A percentile compares a stretch with the other conserved stretches of the same genome.
Evolutionary conservation across 2,329 filamentous ascomycete species (phyloP).

Genomic region (Didymella segeticola): DNA sequence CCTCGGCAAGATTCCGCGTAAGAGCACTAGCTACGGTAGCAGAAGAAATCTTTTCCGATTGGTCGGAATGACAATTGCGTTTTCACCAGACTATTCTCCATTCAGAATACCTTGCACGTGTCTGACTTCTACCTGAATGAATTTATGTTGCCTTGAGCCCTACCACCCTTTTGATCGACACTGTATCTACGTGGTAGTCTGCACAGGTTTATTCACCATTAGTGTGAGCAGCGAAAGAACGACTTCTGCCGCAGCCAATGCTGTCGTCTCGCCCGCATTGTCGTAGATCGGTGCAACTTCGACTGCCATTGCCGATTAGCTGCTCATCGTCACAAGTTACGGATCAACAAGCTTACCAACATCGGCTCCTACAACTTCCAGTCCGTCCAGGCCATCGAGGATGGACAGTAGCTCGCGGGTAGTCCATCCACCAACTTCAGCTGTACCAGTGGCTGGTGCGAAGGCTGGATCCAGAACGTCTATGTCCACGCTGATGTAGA

Average conservation of each 20-base stretch:
- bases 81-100: too few species aligned
- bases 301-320: conserved; percentile 48
- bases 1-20: conserved; percentile 10
- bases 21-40: not conserved
- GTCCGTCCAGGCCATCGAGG: conserved; percentile 63
- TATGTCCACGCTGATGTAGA: conserved; percentile 65
- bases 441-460: conserved; percentile 65
- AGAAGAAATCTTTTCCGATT: conserved; percentile 1
- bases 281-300: conserved; percentile 69
- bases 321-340: not conserved
- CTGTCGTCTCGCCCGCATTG: conserved; percentile 65
- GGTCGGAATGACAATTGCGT: not conserved
- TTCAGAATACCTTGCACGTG: too few species aligned
- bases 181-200: conserved; percentile 1
- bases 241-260: conserved; percentile 62
- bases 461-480: conserved; percentile 64
- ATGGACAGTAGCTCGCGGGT: conserved; percentile 66
- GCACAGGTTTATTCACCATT: conserved; percentile 54
- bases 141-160: too few species aligned
- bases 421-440: conserved; percentile 68
- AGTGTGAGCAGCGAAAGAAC: conserved; percentile 58
- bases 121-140: too few species aligned
- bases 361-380: conserved; percentile 66
- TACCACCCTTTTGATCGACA: too few species aligned
- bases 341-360: conserved; percentile 50